A percentile compares a stretch with the other conserved stretches of the same genome.
Conservation (phyloP, 108 stramenopile species). For the Schizochytrium sp. region DNA sequence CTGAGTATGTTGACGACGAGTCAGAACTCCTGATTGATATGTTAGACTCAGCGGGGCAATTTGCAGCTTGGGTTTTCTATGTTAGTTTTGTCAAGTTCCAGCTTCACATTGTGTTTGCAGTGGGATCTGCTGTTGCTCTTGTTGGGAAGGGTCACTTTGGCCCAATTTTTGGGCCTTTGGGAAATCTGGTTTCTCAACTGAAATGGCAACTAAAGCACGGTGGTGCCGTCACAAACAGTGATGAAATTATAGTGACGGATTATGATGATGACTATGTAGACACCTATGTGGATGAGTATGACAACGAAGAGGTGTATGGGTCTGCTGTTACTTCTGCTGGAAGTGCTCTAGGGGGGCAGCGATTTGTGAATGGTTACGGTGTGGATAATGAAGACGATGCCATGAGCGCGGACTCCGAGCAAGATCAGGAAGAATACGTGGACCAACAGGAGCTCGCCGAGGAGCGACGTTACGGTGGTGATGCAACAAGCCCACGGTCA, state of each 20-base stretch:
- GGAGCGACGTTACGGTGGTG: neutral
- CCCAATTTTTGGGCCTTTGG: too few species aligned
- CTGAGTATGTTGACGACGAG: too few species aligned
- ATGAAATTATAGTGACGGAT: neutral
- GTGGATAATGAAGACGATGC: neutral
- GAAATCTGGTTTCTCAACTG: too few species aligned
- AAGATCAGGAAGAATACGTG: slow-evolving; percentile 37
- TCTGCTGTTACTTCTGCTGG: neutral
- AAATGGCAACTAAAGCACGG: too few species aligned
- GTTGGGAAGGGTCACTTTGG: too few species aligned
- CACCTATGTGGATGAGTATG: neutral
- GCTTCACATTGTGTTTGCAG: too few species aligned
- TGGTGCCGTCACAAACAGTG: too few species aligned
- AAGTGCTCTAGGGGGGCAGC: neutral
- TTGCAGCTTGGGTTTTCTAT: too few species aligned
- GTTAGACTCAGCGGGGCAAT: too few species aligned
- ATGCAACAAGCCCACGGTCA: neutral
- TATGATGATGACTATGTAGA: neutral
- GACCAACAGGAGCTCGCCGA: slow-evolving; percentile 41
- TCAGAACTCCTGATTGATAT: too few species aligned
- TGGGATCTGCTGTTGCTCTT: too few species aligned
- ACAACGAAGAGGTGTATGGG: neutral
- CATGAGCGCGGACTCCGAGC: neutral
- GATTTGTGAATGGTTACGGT: neutral
- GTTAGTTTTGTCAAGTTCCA: too few species aligned